phyloP scores from a whole-genome alignment of 169 alveolate species.

The Cryptosporidium canis region DNA sequence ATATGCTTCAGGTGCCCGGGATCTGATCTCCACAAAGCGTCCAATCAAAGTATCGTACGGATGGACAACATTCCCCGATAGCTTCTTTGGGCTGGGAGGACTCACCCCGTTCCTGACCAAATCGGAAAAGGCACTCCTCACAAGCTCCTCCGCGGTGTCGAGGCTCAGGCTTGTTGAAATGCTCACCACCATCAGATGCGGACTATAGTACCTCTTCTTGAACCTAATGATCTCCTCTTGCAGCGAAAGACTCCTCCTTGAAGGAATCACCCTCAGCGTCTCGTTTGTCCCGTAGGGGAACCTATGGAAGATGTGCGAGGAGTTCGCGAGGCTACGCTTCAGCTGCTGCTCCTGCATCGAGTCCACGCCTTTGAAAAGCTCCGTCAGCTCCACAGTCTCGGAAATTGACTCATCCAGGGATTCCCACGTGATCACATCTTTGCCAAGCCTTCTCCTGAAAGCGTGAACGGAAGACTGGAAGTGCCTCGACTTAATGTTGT shows the following conservation, averaged over 20 bases:
- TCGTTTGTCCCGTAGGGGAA: constrained; percentile 52
- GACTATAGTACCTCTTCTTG: not conserved
- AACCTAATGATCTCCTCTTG: not conserved
- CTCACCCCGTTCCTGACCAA: not conserved
- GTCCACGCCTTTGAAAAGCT: not conserved
- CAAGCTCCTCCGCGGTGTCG: not conserved
- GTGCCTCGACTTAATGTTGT: constrained; percentile 10
- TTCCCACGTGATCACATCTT: not conserved
- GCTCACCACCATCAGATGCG: constrained; percentile 2
- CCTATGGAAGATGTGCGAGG: constrained; percentile 18
- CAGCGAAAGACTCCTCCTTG: not conserved
- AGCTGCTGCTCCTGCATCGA: constrained; percentile 4
- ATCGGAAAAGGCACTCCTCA: not conserved
- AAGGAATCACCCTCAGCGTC: constrained; percentile 19
- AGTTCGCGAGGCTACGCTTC: constrained; percentile 12
- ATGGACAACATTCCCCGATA: not conserved
- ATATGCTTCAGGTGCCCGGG: constrained; percentile 8
- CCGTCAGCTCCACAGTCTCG: not conserved
- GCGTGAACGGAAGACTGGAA: constrained; percentile 1
- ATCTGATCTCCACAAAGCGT: not conserved
- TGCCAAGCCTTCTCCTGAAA: not conserved
- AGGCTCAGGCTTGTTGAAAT: constrained; percentile 11
- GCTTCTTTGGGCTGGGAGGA: not conserved
- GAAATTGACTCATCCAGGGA: constrained; percentile 1
- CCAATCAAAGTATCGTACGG: constrained; percentile 35